Evolutionary conservation across 2,329 filamentous ascomycete genomes (phyloP), one percentile per base, ranked within the genome.

Genomic region (Paraphaeosphaeria minitans): DNA sequence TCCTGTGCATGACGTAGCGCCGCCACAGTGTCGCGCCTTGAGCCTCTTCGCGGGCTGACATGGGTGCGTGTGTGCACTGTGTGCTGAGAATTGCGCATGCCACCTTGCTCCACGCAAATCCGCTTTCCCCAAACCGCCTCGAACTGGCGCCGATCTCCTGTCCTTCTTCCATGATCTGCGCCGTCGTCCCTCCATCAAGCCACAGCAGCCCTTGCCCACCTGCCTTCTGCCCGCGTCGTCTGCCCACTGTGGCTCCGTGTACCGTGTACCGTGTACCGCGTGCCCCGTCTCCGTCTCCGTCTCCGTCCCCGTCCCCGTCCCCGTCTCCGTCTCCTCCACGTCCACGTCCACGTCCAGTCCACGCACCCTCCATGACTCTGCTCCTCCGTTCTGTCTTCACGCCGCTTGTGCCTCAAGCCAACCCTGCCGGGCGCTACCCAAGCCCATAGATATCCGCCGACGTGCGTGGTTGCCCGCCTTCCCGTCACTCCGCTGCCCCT

Each of bases 61-160:
- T 43, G 41, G 41, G 43, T 13, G 12, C 13, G 29, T 31, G 29
- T 31, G 47, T 50, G 47, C 47, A 6, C 4, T 31, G 29, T 31
- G 47, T 50, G 47, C 47, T 50, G 31, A 33, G 29, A 50, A 50
- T 37, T 50, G 47, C 47, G 47, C 47, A 50, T 50, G 19, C 19
- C 9, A 12, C 29, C 37, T 21, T 6, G n/a, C 29, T 37, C 29
- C 9, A 21, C 21, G 33, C 33, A 16, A n/a, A n/a, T 51, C 33
- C 49, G 14, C 49, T 51, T 22, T 13, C 21, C 10, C 19, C 46
- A 35, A 22, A 5, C 31, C 31, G 31, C 27, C 27, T 31, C 35
- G 14, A 29, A 29, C 9, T 2, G n/a, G 31, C 33, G 33, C 35
- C 33, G 22, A 41, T 41, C 35, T 51, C 43, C 43, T 46, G 22